These are phyloP conservation scores for Avena sativa DNA, from an alignment of 176 grass and related monocot genomes.

Conservation along the genomic window DNA sequence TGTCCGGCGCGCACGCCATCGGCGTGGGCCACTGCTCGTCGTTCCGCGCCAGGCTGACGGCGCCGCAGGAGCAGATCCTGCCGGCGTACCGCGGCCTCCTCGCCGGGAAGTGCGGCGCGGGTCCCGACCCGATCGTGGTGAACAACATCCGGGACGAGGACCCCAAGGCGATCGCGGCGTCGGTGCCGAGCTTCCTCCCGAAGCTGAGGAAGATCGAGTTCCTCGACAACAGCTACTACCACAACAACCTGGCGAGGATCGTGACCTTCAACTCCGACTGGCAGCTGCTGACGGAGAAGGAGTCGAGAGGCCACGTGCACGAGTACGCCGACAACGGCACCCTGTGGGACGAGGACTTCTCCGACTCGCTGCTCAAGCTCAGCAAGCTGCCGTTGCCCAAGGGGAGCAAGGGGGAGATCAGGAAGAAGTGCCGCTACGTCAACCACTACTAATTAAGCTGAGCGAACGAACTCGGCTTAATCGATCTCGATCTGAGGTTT, in stretches of 20 bases:
- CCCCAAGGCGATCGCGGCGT: slow-evolving; percentile 8
- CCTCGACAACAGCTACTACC: slow-evolving; percentile 62
- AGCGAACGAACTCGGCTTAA: too few species aligned
- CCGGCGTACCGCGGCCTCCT: slow-evolving; percentile 45
- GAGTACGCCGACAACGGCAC: slow-evolving; percentile 55
- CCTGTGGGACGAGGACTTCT: slow-evolving; percentile 60
- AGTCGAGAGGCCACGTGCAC: slow-evolving; percentile 45
- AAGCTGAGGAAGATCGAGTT: slow-evolving; percentile 43
- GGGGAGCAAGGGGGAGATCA: slow-evolving; percentile 52
- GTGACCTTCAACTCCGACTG: slow-evolving; percentile 68
- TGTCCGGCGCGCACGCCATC: slow-evolving; percentile 72
- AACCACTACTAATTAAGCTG: slow-evolving; percentile 21
- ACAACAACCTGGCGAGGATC: slow-evolving; percentile 45
- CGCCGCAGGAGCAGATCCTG: slow-evolving; percentile 39
- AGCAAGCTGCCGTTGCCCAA: slow-evolving; percentile 58
- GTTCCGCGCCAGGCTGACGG: slow-evolving; percentile 43
- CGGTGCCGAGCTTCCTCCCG: slow-evolving; percentile 33
- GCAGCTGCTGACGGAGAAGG: slow-evolving; percentile 57
- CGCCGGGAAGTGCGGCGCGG: slow-evolving; percentile 11
- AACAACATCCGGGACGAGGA: slow-evolving; percentile 48
- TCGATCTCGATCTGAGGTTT: neutral
- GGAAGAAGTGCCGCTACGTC: slow-evolving; percentile 51
- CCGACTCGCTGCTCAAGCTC: slow-evolving; percentile 62
- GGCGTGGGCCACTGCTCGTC: slow-evolving; percentile 74
- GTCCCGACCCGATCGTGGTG: neutral